phyloP scores from a whole-genome alignment of 305 asterid genomes.

The Nicotiana rustica region DNA sequence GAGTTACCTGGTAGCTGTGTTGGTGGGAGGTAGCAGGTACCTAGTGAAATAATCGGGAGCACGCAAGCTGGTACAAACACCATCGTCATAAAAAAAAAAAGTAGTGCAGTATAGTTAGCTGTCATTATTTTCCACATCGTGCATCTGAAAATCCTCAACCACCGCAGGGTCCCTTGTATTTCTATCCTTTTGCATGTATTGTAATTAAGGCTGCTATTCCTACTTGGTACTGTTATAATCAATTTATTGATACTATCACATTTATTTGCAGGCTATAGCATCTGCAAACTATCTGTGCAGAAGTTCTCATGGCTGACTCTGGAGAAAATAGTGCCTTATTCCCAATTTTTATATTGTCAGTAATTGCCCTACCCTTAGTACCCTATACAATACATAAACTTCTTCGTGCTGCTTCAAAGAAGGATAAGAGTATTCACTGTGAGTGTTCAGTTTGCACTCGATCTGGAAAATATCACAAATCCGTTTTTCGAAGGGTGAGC shows the following conservation, averaged over 20 bases:
- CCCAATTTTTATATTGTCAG: conserved; percentile 85
- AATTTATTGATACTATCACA: not conserved
- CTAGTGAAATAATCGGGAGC: too few relatives aligned
- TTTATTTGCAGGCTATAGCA: conserved; percentile 48
- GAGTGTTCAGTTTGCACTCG: conserved; percentile 74
- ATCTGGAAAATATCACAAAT: conserved; percentile 79
- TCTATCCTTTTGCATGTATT: not conserved
- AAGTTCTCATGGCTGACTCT: conserved; percentile 71
- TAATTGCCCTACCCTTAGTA: conserved; percentile 80
- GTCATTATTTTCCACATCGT: not conserved
- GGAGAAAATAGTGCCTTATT: conserved; percentile 83
- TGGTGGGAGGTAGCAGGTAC: too few relatives aligned
- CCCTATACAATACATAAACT: conserved; percentile 81
- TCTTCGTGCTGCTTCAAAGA: conserved; percentile 68
- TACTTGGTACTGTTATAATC: not conserved
- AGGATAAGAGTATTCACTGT: conserved; percentile 72
- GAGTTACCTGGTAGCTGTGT: too few relatives aligned
- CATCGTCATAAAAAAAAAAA: too few relatives aligned
- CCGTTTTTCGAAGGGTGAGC: conserved; percentile 63
- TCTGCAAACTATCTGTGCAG: conserved; percentile 31
- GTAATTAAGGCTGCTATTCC: not conserved
- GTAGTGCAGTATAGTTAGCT: not conserved
- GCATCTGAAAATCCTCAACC: not conserved
- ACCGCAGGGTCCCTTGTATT: not conserved
- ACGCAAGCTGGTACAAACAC: too few relatives aligned